Percentiles rank a stretch among this genome's conserved stretches.
These are phyloP conservation scores for Cryptosporidium ubiquitum DNA, from an alignment of 169 alveolate genomes.

Conservation along the genomic window DNA sequence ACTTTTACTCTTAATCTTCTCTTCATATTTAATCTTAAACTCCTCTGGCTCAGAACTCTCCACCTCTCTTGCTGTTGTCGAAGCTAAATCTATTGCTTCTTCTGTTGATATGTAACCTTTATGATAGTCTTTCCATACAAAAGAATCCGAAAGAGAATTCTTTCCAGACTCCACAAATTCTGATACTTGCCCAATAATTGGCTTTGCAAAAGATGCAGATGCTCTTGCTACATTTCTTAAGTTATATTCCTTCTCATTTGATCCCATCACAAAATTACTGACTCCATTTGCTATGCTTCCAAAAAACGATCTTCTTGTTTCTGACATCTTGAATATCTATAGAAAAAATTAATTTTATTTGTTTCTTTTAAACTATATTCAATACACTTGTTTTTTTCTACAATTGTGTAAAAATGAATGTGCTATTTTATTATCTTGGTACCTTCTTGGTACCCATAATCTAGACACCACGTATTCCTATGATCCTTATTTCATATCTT, in stretches of 20 bases:
- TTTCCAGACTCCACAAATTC: constrained; percentile 40
- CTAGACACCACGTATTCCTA: constrained; percentile 2
- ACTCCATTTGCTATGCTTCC: constrained; percentile 32
- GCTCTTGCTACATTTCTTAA: constrained; percentile 34
- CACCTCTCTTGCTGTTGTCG: constrained; percentile 56
- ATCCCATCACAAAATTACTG: constrained; percentile 37
- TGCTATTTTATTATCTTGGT: not conserved
- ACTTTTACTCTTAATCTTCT: constrained; percentile 41
- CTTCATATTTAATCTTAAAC: constrained; percentile 45
- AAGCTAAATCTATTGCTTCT: constrained; percentile 68
- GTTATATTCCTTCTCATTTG: constrained; percentile 25
- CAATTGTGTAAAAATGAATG: not conserved
- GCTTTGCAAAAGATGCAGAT: constrained; percentile 43
- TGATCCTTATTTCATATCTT: not conserved
- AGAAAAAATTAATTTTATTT: not conserved
- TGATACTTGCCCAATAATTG: constrained; percentile 28
- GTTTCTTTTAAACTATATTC: not conserved
- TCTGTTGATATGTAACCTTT: constrained; percentile 54
- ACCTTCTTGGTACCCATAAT: constrained; percentile 1
- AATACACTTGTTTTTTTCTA: not conserved
- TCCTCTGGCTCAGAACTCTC: constrained; percentile 49
- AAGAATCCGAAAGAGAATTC: constrained; percentile 48
- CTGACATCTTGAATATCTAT: constrained; percentile 48
- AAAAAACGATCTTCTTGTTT: constrained; percentile 16
- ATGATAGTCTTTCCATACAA: constrained; percentile 45